Evolutionary conservation across 2,329 filamentous ascomycete genomes (phyloP).

Genomic region (Apiospora pterosperma): DNA sequence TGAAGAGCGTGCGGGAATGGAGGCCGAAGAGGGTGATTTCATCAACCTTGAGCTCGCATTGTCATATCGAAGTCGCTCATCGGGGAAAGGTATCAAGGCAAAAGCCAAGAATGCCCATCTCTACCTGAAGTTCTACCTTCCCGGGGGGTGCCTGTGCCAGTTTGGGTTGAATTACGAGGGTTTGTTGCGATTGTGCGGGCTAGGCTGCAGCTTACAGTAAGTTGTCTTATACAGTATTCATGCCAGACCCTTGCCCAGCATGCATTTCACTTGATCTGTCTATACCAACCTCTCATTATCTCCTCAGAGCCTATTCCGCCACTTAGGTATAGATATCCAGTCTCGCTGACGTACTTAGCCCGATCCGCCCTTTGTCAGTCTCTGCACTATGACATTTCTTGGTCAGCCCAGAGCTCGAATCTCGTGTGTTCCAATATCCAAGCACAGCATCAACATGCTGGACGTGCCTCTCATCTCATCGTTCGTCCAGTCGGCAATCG

Average conservation of each 20-base stretch:
- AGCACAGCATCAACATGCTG: conserved; percentile 69
- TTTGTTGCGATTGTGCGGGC: conserved; percentile 68
- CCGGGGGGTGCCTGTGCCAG: conserved; percentile 51
- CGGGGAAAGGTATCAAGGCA: conserved; percentile 54
- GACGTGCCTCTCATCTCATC: conserved; percentile 71
- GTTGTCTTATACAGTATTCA: not conserved
- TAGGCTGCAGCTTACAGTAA: conserved; percentile 61
- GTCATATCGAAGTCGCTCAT: conserved; percentile 64
- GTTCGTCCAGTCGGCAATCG: conserved; percentile 71
- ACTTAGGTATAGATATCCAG: too few relatives aligned
- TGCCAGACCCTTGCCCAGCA: not conserved
- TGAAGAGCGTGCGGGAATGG: conserved; percentile 57
- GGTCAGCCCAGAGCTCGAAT: conserved; percentile 71
- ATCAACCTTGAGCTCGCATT: conserved; percentile 75
- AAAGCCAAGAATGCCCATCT: conserved; percentile 72
- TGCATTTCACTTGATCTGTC: not conserved
- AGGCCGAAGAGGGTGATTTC: conserved; percentile 74
- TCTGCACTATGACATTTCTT: conserved; percentile 71
- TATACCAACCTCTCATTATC: not conserved
- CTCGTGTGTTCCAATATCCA: conserved; percentile 67
- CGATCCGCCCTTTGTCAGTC: conserved; percentile 73
- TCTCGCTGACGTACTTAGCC: conserved; percentile 32
- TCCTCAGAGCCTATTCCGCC: too few relatives aligned
- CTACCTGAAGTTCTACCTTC: conserved; percentile 67
- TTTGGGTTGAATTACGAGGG: conserved; percentile 74